Evolutionary conservation across 352 stramenopile genomes (phyloP).

Genomic region (Pythium apleroticum): DNA sequence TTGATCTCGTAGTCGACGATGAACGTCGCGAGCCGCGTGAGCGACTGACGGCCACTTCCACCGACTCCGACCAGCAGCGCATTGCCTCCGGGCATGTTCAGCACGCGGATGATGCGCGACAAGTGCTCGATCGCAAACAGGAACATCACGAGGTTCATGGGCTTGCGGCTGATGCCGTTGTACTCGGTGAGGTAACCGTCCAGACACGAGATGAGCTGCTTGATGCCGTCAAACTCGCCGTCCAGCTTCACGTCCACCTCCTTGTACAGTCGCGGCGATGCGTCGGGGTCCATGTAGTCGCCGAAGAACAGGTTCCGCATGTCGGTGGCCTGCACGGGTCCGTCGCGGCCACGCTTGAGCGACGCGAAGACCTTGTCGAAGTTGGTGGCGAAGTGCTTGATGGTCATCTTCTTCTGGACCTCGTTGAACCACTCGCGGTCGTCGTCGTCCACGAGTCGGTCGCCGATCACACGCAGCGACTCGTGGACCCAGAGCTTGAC

Average conservation of each 20-base stretch:
- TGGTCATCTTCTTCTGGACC: conserved; percentile 84
- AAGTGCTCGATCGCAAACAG: conserved; percentile 95
- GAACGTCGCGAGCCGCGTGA: conserved; percentile 92
- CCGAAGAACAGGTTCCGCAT: conserved; percentile 94
- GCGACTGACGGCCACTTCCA: conserved; percentile 89
- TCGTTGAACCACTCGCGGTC: conserved; percentile 93
- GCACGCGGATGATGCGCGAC: conserved; percentile 88
- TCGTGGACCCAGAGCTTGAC: conserved; percentile 95
- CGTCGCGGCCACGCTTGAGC: conserved; percentile 72
- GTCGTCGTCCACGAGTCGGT: conserved; percentile 91
- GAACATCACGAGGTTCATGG: conserved; percentile 97
- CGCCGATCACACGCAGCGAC: conserved; percentile 93
- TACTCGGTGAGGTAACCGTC: conserved; percentile 92
- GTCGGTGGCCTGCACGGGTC: conserved; percentile 67
- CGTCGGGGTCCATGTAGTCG: conserved; percentile 87
- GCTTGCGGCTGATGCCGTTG: conserved; percentile 91
- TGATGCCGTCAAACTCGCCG: conserved; percentile 73
- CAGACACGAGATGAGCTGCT: conserved; percentile 78
- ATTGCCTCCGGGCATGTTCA: conserved; percentile 95
- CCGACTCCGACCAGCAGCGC: conserved; percentile 92
- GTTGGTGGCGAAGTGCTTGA: conserved; percentile 85
- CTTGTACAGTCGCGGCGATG: conserved; percentile 74
- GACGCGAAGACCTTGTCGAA: conserved; percentile 88
- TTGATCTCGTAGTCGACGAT: conserved; percentile 93
- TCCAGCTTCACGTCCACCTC: conserved; percentile 75